phyloP scores from a whole-genome alignment of 371 early-diverging fungal species.

The Mucor ambiguus region DNA sequence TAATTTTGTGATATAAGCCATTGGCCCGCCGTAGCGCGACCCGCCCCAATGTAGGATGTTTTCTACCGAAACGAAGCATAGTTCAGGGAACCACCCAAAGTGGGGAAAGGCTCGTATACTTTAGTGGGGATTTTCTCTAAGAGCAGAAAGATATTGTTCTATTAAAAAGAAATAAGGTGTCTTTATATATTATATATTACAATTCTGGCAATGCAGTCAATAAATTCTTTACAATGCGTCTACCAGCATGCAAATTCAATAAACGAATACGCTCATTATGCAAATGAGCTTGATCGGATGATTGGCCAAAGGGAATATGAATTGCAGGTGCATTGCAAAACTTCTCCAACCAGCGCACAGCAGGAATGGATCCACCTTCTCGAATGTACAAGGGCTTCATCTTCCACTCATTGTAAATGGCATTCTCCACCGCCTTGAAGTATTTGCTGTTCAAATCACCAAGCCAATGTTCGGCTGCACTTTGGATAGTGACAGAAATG shows the following conservation, averaged over 20 bases:
- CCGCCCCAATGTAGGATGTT: no score
- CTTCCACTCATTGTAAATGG: constrained; percentile 71
- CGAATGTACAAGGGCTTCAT: constrained; percentile 66
- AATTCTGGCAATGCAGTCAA: constrained; percentile 18
- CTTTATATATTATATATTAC: neutral
- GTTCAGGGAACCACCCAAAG: no score
- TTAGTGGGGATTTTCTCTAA: no score
- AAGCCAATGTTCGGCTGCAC: constrained; percentile 81
- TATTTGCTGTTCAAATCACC: constrained; percentile 70
- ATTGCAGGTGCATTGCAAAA: constrained; percentile 73
- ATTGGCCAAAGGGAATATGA: constrained; percentile 83
- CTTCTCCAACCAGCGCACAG: constrained; percentile 80
- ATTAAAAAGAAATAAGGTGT: no score
- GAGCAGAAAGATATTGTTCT: no score
- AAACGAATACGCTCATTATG: constrained; percentile 78
- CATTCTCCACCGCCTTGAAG: constrained; percentile 69
- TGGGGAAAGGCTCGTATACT: no score
- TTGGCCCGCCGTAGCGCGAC: no score
- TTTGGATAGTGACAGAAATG: constrained; percentile 56
- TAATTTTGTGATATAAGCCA: no score
- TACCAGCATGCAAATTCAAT: constrained; percentile 70
- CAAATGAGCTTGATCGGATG: constrained; percentile 83
- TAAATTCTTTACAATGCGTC: constrained; percentile 60
- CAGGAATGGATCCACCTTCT: constrained; percentile 86
- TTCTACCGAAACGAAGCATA: no score